Percentiles rank a stretch among this genome's conserved stretches.
These are phyloP conservation scores for Aquilaria sinensis DNA, from an alignment of 345 rosid genomes.

Conservation along the genomic window DNA sequence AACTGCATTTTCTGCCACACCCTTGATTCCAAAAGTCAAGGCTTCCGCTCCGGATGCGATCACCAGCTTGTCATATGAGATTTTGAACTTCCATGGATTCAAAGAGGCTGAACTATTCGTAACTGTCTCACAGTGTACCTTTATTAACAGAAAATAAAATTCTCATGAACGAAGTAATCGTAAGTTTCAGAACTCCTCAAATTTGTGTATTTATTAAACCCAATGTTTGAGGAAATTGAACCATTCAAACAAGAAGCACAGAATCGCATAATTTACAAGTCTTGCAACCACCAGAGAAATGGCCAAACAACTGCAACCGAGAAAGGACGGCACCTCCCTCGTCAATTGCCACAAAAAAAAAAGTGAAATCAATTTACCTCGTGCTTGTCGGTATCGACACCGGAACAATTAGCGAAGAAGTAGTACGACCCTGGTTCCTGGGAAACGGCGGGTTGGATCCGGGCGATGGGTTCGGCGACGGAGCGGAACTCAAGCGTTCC, in stretches of 20 bases:
- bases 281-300: background rate
- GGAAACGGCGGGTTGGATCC: constrained; percentile 88
- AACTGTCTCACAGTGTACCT: constrained; percentile 83
- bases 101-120: constrained; percentile 47
- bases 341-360: background rate
- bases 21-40: constrained; percentile 76
- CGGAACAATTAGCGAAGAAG: constrained; percentile 67
- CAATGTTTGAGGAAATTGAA: background rate
- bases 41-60: constrained; percentile 85
- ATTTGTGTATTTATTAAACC: too few species aligned
- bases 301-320: background rate
- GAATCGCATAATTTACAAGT: too few species aligned
- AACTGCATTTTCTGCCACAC: constrained; percentile 65
- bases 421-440: constrained; percentile 64
- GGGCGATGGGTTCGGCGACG: constrained; percentile 76
- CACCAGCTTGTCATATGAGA: constrained; percentile 83
- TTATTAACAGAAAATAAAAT: constrained; percentile 13
- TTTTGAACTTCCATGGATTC: constrained; percentile 69
- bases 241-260: background rate
- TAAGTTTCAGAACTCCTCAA: background rate
- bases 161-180: background rate
- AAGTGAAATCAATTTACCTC: constrained; percentile 24
- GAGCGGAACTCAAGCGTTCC: constrained; percentile 95
- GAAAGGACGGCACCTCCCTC: background rate
- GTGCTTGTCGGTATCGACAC: constrained; percentile 49